Conservation (phyloP, 257 asterid species). For the Solanum clarkiae region DNA sequence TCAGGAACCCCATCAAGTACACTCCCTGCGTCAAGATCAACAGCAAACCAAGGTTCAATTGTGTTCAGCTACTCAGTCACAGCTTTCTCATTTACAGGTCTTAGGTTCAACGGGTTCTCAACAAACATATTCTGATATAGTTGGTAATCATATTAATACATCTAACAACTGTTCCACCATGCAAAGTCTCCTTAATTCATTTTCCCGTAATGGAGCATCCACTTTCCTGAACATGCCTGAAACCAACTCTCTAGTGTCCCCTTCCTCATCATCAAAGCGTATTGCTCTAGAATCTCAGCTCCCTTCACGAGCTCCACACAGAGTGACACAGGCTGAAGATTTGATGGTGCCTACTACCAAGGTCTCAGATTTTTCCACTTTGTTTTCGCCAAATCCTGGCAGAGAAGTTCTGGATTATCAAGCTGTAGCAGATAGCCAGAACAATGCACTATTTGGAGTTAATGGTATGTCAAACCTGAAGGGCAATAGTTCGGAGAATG, state of each 20-base stretch:
- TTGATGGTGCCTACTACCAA: conserved; percentile 35
- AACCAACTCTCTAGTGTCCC: conserved; percentile 33
- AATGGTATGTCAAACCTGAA: conserved; percentile 30
- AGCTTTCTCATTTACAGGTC: conserved; percentile 36
- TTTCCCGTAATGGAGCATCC: conserved; percentile 49
- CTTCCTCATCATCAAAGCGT: conserved; percentile 64
- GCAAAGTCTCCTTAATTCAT: conserved; percentile 53
- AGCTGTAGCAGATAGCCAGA: conserved; percentile 35
- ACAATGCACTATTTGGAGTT: conserved; percentile 42
- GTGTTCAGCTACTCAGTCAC: conserved; percentile 35
- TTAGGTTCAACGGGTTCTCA: conserved; percentile 43
- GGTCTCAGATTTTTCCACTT: conserved; percentile 48
- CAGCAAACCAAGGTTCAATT: conserved; percentile 33
- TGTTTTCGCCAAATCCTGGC: conserved; percentile 52
- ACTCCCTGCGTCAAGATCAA: conserved; percentile 36
- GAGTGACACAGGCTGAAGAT: conserved; percentile 46
- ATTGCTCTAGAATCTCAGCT: conserved; percentile 59
- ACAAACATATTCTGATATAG: conserved; percentile 51
- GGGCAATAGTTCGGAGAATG: conserved; percentile 26
- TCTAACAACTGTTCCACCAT: conserved; percentile 37
- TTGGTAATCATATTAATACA: conserved; percentile 39
- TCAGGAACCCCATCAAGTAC: conserved; percentile 29
- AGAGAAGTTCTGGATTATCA: conserved; percentile 49
- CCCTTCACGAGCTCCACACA: conserved; percentile 46
- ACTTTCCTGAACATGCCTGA: conserved; percentile 33